Conservation (phyloP, 768 basidiomycete genomes). For the Boletus rufocinnamomeus region DNA sequence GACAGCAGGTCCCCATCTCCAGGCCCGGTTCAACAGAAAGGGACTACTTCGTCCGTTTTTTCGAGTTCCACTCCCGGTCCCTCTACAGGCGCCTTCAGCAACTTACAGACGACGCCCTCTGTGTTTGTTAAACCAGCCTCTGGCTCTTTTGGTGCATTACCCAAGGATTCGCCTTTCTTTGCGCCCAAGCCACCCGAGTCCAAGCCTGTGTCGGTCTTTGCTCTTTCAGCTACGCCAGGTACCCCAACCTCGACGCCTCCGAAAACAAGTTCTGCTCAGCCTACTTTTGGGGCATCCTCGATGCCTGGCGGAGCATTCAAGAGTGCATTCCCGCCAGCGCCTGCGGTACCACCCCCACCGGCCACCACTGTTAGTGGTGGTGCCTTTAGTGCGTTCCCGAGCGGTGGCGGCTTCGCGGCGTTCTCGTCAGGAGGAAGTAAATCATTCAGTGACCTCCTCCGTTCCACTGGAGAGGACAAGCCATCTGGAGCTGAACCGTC, state of each 20-base stretch:
- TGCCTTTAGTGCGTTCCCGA: conserved; percentile 33
- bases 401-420: conserved; percentile 49
- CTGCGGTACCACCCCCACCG: conserved; percentile 10
- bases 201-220: conserved; percentile 43
- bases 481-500: conserved; percentile 21
- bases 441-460: conserved; percentile 65
- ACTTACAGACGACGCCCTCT: conserved; percentile 35
- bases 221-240: conserved; percentile 16
- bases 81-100: conserved; percentile 43
- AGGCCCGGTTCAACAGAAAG: conserved; percentile 4
- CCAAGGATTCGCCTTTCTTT: conserved; percentile 56
- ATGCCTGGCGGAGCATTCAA: conserved; percentile 28
- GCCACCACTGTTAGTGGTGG: conserved; percentile 17
- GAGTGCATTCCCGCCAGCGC: conserved; percentile 19
- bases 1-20: conserved; percentile 36
- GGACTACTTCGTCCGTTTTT: conserved; percentile 13
- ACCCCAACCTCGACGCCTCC: conserved; percentile 26
- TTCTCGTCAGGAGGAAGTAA: conserved; percentile 49
- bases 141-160: conserved; percentile 37
- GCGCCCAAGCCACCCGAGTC: conserved; percentile 38
- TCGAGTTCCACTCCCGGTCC: conserved; percentile 29
- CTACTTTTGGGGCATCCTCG: conserved; percentile 45
- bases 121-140: conserved; percentile 41
- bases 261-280: conserved; percentile 24
- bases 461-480: conserved; percentile 37